Evolutionary conservation across 306 rosid species (phyloP), one percentile per base, ranked within the genome.

Genomic region (Fagus crenata): DNA sequence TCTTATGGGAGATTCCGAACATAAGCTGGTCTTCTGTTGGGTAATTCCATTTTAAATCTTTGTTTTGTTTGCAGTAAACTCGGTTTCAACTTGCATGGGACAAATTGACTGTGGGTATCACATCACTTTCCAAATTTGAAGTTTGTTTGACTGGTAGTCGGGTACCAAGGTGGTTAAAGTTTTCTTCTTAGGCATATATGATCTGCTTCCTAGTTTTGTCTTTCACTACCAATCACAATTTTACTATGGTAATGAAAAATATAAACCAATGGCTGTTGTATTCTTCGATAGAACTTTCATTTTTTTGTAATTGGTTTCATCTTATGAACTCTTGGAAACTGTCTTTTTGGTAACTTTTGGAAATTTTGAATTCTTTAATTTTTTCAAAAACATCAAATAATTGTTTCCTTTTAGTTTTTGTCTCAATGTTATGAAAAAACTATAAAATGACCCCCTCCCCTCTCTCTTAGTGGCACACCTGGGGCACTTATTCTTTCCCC

Each of bases 1-100:
- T 87, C 92, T 95, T 60, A 71, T 89, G 84, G 81, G 89, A 72
- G 72, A 77, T 69, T 88, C 82, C 69, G 86, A 78, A 75, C 58
- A 79, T 79, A 88, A 89, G 69, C 82, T 95, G 80, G 86, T 89
- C 74, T 92, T 95, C 82, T 81, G 91, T 79, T 95, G 99, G 99
- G 99, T 95, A 95, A 81, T 76, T 46, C 39, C 58, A 15, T 76
- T 77, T 49, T 74, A 55, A 70, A 58, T 35, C 49, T 49, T 35
- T 68, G 18, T 6, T 6, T 49, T 55, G 49, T 58, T 55, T 63
- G 60, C 7, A 13, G 68, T 43, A 28, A 54, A 36, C 12, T 18
- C 7, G 35, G 14, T 53, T 46, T 54, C 51, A 32, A 9, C 41
- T 42, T 58, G 2, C 75, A 22, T 28, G 33, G 63, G 65, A 28